Evolutionary conservation across 257 asterid genomes (phyloP), one percentile per base, ranked within the genome.

Genomic region (Voacanga thouarsii): DNA sequence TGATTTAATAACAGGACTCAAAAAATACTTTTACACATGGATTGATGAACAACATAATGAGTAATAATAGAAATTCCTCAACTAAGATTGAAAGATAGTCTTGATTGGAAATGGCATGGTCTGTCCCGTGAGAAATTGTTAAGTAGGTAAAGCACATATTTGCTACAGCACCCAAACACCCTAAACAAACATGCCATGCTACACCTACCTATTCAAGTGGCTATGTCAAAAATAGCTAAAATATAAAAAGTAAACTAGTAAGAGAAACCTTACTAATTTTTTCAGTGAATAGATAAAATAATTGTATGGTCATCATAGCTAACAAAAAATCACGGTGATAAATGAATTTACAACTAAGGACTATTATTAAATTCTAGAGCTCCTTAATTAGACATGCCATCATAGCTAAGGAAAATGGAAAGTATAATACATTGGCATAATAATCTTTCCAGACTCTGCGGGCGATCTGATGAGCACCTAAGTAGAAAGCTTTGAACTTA

Each of bases 381-480:
- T 6, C 21, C 51, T 24, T 33, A 64, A 64, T 16, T 16, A 33
- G 71, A 18, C 15, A 33, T 15, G 12, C 49, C 1, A 65, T 23
- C 24, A n/a, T 16, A 28, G 12, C 44, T 12, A 63, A 28, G 50
- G 50, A 21, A 24, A 44, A 33, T 21, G 8, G 15, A 33, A 75
- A 53, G 33, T 24, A 8, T 5, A 50, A 75, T 82, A 91, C 97
- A 94, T 92, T 91, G 47, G 97, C 97, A 83, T 92, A 92, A 84
- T 92, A 92, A 80, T 92, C 97, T 80, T 92, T 94, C 97, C 98
- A 92, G 78, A 94, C 97, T 80, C 98, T 87, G 16, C 97, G 94
- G 10, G 97, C 97, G 66, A 91, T 91, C 89, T 93, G 97, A 87
- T 93, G 98, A 55, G 97, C 98, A 41, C 98, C 98, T 89, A 93